Base-by-base conservation (phyloP, 805 yeast genomes). In the Kuraishia ogatae region DNA sequence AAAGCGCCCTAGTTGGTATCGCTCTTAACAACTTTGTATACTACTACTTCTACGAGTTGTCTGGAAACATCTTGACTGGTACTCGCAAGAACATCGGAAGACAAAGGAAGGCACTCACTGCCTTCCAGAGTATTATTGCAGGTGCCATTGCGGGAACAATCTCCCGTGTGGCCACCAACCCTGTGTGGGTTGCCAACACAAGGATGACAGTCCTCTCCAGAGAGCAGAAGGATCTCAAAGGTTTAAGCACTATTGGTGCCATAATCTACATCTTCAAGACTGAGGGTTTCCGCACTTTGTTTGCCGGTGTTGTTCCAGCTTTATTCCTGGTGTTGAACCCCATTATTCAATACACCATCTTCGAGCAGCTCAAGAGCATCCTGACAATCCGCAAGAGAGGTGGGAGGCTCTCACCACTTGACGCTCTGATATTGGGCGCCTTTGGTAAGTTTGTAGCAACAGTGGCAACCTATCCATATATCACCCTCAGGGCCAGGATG, bases 161-260 rank as follows among this genome's bases (percentile, higher is more conserved):
- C 46, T 90, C 97, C 2, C 87, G 91, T 52, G 73, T 87, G 21
- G 77, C 84, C 11, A 84, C 96, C 13, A 91, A 91, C 68, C 97
- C 97, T 23, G 83, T 89, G 61, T 91, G 97, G 97, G 96, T 91
- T 50, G 94, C 96, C 50, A 91, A 91, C 67, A 91, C 97, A 2
- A 79, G 97, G 65, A 83, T 86, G 80, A 88, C 96, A 62, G 90
- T 92, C 19, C 53, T 57, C 50, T 53, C 66, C 70, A 55, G 69
- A 70, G 58, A 55, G 57, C 64, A 35, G 43, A 67, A 60, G 60
- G 66, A 67, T 43, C 62, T 61, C n/a, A 66, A 74, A 28, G 72
- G 72, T 50, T 59, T 56, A 43, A 66, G 79, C 35, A 82, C 92
- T 1, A 60, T 87, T 48, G 71, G 71, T 52, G 80, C 88, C 7